Conservation (phyloP, 306 rosid species). For the Lathyrus sativus region DNA sequence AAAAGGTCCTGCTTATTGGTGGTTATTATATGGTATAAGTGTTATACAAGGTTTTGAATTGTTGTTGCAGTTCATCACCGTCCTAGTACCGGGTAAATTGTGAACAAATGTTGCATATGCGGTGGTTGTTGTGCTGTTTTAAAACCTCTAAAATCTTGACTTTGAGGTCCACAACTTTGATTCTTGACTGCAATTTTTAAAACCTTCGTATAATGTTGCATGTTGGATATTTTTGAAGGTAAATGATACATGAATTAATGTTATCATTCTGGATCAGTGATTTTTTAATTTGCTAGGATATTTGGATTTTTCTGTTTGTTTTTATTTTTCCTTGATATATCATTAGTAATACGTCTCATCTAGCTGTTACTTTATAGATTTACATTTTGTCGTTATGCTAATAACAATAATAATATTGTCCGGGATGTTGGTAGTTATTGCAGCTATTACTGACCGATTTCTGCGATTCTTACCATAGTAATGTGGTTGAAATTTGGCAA, state of each 20-base stretch:
- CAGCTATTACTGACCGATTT: slow-evolving; percentile 12
- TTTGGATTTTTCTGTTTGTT: background rate
- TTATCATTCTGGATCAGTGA: background rate
- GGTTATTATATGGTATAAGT: background rate
- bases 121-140: background rate
- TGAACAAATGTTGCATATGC: background rate
- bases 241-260: slow-evolving; percentile 2
- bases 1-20: no score
- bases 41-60: background rate
- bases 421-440: slow-evolving; percentile 24
- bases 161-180: background rate
- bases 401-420: background rate
- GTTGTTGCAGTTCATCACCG: background rate
- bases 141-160: background rate
- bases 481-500: slow-evolving; percentile 25
- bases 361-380: slow-evolving; percentile 16
- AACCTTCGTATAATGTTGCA: background rate
- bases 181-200: background rate
- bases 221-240: slow-evolving; percentile 1
- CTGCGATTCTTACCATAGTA: slow-evolving; percentile 2
- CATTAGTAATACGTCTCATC: background rate
- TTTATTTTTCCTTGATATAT: background rate
- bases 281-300: background rate
- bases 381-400: background rate
- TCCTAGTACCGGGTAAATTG: background rate